Conservation (phyloP, 768 basidiomycete genomes). For the Cubamyces lactineus region DNA sequence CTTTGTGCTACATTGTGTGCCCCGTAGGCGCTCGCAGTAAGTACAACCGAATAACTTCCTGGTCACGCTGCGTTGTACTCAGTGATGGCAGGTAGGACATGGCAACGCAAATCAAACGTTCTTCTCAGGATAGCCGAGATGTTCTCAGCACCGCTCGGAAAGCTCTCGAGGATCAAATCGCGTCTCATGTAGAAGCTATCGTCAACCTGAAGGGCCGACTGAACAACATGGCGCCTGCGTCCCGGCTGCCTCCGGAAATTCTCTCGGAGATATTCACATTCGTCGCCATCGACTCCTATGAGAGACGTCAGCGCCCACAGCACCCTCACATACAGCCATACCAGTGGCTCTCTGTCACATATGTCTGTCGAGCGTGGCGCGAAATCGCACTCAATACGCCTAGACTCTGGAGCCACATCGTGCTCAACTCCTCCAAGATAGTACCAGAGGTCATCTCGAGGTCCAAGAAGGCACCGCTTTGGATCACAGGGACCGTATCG, state of each 20-base stretch:
- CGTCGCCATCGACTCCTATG: neutral
- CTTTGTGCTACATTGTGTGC: too few relatives aligned
- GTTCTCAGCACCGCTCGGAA: neutral
- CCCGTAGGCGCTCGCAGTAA: too few relatives aligned
- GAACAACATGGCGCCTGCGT: neutral
- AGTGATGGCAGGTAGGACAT: neutral
- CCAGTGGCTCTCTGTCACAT: constrained; percentile 11
- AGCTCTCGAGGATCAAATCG: neutral
- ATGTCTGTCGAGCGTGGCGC: constrained; percentile 19
- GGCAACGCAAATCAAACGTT: neutral
- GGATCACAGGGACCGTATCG: neutral
- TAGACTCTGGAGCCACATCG: constrained; percentile 14
- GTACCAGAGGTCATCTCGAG: neutral
- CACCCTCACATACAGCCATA: neutral
- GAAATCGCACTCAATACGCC: constrained; percentile 11
- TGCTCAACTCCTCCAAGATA: neutral
- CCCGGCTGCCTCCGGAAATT: constrained; percentile 7
- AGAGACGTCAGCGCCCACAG: neutral
- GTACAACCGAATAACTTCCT: too few relatives aligned
- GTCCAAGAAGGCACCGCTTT: constrained; percentile 12
- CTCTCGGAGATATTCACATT: constrained; percentile 13
- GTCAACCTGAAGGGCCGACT: neutral
- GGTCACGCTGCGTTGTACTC: too few relatives aligned
- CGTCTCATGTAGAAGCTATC: neutral
- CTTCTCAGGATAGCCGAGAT: neutral